Evolutionary conservation across 495 filamentous ascomycete genomes (phyloP).

Genomic region (Stereocaulon alpinum): DNA sequence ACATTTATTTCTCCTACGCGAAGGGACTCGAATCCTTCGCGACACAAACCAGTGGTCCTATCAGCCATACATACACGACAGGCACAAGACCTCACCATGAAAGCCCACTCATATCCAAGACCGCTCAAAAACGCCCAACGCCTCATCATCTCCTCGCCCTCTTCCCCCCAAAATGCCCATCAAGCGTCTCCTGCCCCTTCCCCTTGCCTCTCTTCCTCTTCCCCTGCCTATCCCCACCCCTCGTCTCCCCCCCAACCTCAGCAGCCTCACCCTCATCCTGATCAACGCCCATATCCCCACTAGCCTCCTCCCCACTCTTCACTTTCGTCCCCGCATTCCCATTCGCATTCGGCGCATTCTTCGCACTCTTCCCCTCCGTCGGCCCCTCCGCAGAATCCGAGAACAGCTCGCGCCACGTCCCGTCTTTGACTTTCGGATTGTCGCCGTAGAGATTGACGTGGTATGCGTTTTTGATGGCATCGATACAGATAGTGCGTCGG

Average conservation of each 20-base stretch:
- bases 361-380: constrained; percentile 33
- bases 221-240: constrained; percentile 10
- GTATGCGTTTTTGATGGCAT: constrained; percentile 57
- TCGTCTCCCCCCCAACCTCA: constrained; percentile 19
- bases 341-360: constrained; percentile 24
- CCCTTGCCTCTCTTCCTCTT: constrained; percentile 20
- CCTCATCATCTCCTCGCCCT: constrained; percentile 22
- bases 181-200: constrained; percentile 34
- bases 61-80: no score
- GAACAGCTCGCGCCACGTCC: constrained; percentile 51
- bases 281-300: constrained; percentile 23
- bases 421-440: constrained; percentile 46
- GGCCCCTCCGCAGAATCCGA: constrained; percentile 37
- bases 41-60: no score
- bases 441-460: constrained; percentile 49
- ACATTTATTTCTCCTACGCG: no score
- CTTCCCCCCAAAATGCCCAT: constrained; percentile 31
- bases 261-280: constrained; percentile 27
- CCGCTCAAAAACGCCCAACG: neutral
- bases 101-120: neutral
- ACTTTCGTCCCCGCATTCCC: constrained; percentile 21
- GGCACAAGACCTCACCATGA: no score
- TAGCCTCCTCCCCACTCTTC: constrained; percentile 22
- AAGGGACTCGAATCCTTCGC: no score
- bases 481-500: constrained; percentile 46